A percentile compares a stretch with the other conserved stretches of the same genome.
Evolutionary conservation across 768 basidiomycete species (phyloP).

Genomic region (Amanita phalloides): DNA sequence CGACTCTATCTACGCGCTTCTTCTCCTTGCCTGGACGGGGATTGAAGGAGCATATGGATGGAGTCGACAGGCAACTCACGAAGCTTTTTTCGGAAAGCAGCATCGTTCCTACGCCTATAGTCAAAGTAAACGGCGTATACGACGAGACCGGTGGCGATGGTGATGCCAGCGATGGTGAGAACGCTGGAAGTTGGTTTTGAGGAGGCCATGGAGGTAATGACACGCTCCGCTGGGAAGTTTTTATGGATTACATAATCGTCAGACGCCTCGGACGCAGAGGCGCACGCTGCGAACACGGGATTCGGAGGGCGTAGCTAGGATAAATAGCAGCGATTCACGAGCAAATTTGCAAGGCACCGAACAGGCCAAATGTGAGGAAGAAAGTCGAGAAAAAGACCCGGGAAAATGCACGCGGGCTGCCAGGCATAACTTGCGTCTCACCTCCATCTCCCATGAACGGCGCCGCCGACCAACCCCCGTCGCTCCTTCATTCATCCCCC

Average conservation of each 20-base stretch:
- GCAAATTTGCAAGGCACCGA: neutral
- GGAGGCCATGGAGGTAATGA: slow-evolving; percentile 21
- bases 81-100: slow-evolving; percentile 78
- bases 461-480: slow-evolving; percentile 22
- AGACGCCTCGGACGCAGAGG: neutral
- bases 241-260: slow-evolving; percentile 5
- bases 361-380: slow-evolving; percentile 3
- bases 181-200: slow-evolving; percentile 23
- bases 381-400: neutral
- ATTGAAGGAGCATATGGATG: slow-evolving; percentile 2
- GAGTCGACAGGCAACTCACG: slow-evolving; percentile 39
- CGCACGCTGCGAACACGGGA: slow-evolving; percentile 2
- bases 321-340: neutral
- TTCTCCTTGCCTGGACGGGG: slow-evolving; percentile 73
- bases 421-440: slow-evolving; percentile 8
- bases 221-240: slow-evolving; percentile 5
- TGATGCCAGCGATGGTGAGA: slow-evolving; percentile 35
- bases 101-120: slow-evolving; percentile 84
- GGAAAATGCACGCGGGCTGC: neutral
- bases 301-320: neutral
- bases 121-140: slow-evolving; percentile 94
- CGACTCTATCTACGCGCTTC: slow-evolving; percentile 72
- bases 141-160: slow-evolving; percentile 47
- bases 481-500: slow-evolving; percentile 19
- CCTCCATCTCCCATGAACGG: slow-evolving; percentile 27